Evolutionary conservation across 2,329 filamentous ascomycete genomes (phyloP).

Genomic region (Grosmannia penicillata): DNA sequence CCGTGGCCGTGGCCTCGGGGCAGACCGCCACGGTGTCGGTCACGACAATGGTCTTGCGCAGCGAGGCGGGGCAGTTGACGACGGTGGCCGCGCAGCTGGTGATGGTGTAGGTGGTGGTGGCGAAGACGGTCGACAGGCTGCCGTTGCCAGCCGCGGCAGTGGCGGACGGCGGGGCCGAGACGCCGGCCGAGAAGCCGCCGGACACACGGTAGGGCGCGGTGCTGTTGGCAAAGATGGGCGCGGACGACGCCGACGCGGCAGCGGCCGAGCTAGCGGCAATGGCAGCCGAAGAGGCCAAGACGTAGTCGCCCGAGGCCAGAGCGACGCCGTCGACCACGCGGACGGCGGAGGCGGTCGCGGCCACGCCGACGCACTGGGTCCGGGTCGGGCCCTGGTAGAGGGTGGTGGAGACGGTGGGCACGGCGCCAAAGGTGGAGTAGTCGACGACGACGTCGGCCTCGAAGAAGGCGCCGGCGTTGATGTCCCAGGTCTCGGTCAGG

Average conservation of each 20-base stretch:
- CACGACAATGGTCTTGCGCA: slow-evolving; percentile 14
- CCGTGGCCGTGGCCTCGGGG: slow-evolving; percentile 6
- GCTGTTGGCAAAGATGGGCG: not conserved
- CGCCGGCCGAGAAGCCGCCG: not conserved
- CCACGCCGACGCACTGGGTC: slow-evolving; percentile 19
- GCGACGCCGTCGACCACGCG: not conserved
- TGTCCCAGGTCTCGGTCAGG: slow-evolving; percentile 20
- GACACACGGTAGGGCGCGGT: not conserved
- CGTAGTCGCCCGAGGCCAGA: not conserved
- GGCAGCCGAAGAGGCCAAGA: not conserved
- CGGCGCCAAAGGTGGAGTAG: slow-evolving; percentile 22
- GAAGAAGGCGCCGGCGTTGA: slow-evolving; percentile 23
- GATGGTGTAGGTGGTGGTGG: slow-evolving; percentile 16
- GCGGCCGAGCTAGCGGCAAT: not conserved
- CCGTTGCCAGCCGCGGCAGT: not conserved
- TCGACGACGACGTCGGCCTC: slow-evolving; percentile 20
- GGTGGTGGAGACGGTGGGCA: slow-evolving; percentile 25
- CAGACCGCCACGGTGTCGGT: slow-evolving; percentile 13
- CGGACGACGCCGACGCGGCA: not conserved
- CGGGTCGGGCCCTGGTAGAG: slow-evolving; percentile 21
- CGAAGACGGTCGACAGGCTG: slow-evolving; percentile 10
- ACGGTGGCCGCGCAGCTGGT: slow-evolving; percentile 16
- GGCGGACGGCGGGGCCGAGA: not conserved
- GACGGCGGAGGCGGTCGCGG: not conserved
- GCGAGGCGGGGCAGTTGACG: slow-evolving; percentile 16